Percentiles rank a stretch among this genome's conserved stretches.
These are phyloP conservation scores for Clitopilus hobsonii DNA, from an alignment of 768 basidiomycete species.

Conservation along the genomic window DNA sequence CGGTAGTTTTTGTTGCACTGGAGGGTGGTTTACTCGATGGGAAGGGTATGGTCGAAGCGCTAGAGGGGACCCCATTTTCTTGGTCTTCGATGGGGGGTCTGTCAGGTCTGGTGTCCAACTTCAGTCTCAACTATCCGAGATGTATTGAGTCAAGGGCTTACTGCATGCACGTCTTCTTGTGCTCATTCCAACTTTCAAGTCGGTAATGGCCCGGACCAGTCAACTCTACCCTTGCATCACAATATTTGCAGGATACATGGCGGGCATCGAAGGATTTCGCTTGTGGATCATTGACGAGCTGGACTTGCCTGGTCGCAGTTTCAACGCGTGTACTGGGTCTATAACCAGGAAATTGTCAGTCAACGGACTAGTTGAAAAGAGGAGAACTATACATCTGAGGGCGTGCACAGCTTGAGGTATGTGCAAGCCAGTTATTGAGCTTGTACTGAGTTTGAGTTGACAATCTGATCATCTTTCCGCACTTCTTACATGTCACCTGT, in stretches of 20 bases:
- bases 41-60: conserved; percentile 10
- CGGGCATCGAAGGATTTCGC: conserved; percentile 42
- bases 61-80: conserved; percentile 4
- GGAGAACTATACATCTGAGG: conserved; percentile 30
- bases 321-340: conserved; percentile 59
- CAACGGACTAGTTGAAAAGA: not conserved
- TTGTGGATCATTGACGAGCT: conserved; percentile 60
- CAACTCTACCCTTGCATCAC: conserved; percentile 39
- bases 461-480: conserved; percentile 60
- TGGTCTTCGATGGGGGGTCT: conserved; percentile 4
- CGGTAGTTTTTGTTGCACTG: conserved; percentile 23
- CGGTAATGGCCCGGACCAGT: conserved; percentile 54
- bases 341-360: not conserved
- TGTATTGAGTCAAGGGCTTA: conserved; percentile 2
- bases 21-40: conserved; percentile 8
- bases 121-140: not conserved
- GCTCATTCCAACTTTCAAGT: conserved; percentile 55
- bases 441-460: conserved; percentile 36
- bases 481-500: conserved; percentile 54
- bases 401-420: conserved; percentile 44
- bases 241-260: conserved; percentile 48
- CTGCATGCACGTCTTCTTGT: conserved; percentile 46
- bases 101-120: not conserved
- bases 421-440: conserved; percentile 49
- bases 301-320: conserved; percentile 56